Evolutionary conservation across 768 basidiomycete genomes (phyloP).

Genomic region (Tulasnella sp.): DNA sequence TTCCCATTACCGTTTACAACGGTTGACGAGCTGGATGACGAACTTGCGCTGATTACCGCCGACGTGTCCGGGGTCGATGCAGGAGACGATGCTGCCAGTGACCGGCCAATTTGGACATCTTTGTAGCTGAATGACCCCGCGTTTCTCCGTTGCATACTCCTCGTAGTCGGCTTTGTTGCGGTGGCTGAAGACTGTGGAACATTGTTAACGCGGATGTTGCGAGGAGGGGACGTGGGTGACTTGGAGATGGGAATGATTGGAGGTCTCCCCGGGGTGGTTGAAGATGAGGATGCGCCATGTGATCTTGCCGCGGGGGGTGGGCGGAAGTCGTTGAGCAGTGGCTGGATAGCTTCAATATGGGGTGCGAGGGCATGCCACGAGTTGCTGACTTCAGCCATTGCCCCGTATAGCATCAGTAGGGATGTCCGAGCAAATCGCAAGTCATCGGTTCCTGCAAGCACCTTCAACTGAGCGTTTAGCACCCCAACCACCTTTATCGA

Average conservation of each 20-base stretch:
- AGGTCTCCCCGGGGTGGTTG: neutral
- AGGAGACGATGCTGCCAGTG: conserved; percentile 25
- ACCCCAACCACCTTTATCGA: conserved; percentile 85
- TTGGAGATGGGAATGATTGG: conserved; percentile 9
- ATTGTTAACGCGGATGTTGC: conserved; percentile 11
- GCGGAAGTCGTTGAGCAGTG: conserved; percentile 41
- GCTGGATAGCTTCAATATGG: conserved; percentile 55
- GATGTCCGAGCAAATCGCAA: conserved; percentile 80
- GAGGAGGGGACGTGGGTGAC: conserved; percentile 22
- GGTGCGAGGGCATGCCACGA: conserved; percentile 74
- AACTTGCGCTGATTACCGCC: conserved; percentile 24
- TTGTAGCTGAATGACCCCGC: conserved; percentile 92
- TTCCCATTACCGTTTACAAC: conserved; percentile 1
- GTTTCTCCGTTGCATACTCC: conserved; percentile 57
- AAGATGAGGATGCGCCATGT: conserved; percentile 20
- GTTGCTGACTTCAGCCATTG: conserved; percentile 72
- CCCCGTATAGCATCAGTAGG: conserved; percentile 76
- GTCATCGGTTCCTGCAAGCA: conserved; percentile 62
- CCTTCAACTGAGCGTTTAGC: conserved; percentile 65
- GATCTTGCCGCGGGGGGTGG: conserved; percentile 24
- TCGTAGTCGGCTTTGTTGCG: neutral
- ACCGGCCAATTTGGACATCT: conserved; percentile 80
- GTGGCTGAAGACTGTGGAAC: neutral
- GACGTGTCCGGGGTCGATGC: neutral
- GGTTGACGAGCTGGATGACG: conserved; percentile 32